Evolutionary conservation across 108 stramenopile genomes (phyloP).

Genomic region (Phaeodactylum tricornutum): DNA sequence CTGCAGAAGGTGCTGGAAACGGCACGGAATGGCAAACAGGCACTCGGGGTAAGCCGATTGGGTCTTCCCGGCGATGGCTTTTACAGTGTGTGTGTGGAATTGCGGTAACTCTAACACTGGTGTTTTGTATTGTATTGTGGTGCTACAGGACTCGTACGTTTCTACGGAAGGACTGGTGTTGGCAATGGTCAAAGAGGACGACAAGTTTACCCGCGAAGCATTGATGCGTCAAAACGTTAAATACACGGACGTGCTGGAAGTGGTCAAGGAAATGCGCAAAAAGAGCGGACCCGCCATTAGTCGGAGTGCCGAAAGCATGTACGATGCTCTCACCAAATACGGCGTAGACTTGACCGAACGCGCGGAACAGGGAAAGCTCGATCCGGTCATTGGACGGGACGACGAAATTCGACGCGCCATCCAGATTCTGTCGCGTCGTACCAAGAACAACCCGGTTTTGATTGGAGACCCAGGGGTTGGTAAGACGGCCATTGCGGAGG

Average conservation of each 20-base stretch:
- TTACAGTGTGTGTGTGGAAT: neutral
- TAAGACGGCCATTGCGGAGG: slow-evolving; percentile 93
- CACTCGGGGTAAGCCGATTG: slow-evolving; percentile 32
- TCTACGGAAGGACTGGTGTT: slow-evolving; percentile 66
- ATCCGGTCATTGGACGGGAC: slow-evolving; percentile 98
- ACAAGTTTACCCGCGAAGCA: slow-evolving; percentile 48
- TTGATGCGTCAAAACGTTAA: slow-evolving; percentile 38
- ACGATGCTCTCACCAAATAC: slow-evolving; percentile 93
- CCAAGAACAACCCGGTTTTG: slow-evolving; percentile 96
- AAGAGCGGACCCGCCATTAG: slow-evolving; percentile 49
- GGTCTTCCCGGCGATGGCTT: neutral
- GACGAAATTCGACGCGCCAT: slow-evolving; percentile 95
- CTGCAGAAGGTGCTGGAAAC: slow-evolving; percentile 48
- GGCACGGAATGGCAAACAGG: slow-evolving; percentile 35
- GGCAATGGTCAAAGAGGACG: slow-evolving; percentile 51
- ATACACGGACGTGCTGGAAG: slow-evolving; percentile 35
- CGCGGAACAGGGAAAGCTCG: slow-evolving; percentile 74
- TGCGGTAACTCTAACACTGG: neutral
- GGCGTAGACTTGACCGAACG: slow-evolving; percentile 89
- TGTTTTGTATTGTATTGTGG: neutral
- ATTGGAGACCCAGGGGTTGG: slow-evolving; percentile 98
- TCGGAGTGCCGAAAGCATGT: slow-evolving; percentile 76
- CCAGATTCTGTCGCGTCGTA: slow-evolving; percentile 91
- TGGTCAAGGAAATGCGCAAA: slow-evolving; percentile 49
- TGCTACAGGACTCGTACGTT: slow-evolving; percentile 58